phyloP scores from a whole-genome alignment of 73 alveolate genomes.

The Paramecium caudatum region DNA sequence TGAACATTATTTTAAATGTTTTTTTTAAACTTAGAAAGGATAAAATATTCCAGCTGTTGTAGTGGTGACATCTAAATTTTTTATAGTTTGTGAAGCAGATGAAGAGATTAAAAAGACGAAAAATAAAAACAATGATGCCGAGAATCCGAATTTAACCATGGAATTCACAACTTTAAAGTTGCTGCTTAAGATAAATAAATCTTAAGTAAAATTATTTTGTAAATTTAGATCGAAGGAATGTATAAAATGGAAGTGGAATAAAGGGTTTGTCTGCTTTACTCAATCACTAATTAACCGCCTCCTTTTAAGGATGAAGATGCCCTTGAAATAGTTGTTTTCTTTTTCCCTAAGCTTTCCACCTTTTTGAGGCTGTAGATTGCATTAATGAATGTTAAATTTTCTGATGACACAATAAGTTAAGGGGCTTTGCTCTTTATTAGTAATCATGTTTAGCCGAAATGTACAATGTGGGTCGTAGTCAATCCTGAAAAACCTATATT shows the following conservation, averaged over 20 bases:
- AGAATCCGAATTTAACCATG: neutral
- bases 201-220: neutral
- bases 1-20: neutral
- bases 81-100: slow-evolving; percentile 12
- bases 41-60: slow-evolving; percentile 12
- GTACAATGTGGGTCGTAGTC: slow-evolving; percentile 25
- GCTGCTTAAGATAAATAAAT: neutral
- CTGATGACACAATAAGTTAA: slow-evolving; percentile 12
- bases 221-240: slow-evolving; percentile 21
- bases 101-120: neutral
- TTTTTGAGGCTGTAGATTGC: neutral
- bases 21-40: neutral
- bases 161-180: slow-evolving; percentile 16
- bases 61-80: neutral
- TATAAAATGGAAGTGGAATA: slow-evolving; percentile 25
- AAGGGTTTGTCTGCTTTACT: slow-evolving; percentile 33
- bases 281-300: neutral
- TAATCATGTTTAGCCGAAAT: neutral
- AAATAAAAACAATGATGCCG: neutral
- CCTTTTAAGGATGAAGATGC: slow-evolving; percentile 12
- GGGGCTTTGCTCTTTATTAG: neutral
- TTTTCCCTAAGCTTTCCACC: neutral
- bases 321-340: neutral
- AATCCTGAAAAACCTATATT: slow-evolving; percentile 39
- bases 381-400: neutral